Conservation (phyloP, 768 basidiomycete species). For the Phallus indusiatus region DNA sequence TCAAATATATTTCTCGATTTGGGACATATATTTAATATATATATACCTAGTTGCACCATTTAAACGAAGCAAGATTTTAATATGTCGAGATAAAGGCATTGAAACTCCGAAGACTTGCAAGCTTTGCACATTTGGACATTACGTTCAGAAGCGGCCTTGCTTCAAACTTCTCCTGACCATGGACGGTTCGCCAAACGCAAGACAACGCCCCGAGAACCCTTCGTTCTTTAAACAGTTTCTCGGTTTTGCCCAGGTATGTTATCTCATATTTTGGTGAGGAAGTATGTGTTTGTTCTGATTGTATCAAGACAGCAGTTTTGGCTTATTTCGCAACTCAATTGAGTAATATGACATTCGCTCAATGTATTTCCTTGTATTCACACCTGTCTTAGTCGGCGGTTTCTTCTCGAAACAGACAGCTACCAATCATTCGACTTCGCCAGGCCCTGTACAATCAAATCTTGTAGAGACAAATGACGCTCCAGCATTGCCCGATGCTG, state of each 20-base stretch:
- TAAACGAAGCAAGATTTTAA: too few species aligned
- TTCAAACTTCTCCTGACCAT: background rate
- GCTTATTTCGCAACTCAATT: conserved; percentile 60
- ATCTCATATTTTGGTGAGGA: background rate
- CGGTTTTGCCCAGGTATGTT: conserved; percentile 33
- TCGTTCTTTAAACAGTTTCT: conserved; percentile 28
- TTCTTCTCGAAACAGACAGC: conserved; percentile 14
- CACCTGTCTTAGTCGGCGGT: conserved; percentile 4
- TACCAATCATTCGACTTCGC: conserved; percentile 24
- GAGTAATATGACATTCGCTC: conserved; percentile 29
- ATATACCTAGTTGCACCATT: too few species aligned
- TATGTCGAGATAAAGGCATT: too few species aligned
- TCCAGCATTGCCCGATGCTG: conserved; percentile 45
- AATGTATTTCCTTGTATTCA: background rate
- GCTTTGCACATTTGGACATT: too few species aligned
- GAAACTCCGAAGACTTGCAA: too few species aligned
- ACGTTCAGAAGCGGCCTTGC: too few species aligned
- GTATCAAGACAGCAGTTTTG: conserved; percentile 54
- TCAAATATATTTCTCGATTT: too few species aligned
- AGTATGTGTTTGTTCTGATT: conserved; percentile 7
- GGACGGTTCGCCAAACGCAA: background rate
- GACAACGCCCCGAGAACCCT: conserved; percentile 21
- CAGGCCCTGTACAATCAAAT: conserved; percentile 18
- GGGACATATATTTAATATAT: too few species aligned
- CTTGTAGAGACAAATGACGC: conserved; percentile 30